Evolutionary conservation across 371 early-diverging fungal genomes (phyloP).

Genomic region (Mortierella sp.): DNA sequence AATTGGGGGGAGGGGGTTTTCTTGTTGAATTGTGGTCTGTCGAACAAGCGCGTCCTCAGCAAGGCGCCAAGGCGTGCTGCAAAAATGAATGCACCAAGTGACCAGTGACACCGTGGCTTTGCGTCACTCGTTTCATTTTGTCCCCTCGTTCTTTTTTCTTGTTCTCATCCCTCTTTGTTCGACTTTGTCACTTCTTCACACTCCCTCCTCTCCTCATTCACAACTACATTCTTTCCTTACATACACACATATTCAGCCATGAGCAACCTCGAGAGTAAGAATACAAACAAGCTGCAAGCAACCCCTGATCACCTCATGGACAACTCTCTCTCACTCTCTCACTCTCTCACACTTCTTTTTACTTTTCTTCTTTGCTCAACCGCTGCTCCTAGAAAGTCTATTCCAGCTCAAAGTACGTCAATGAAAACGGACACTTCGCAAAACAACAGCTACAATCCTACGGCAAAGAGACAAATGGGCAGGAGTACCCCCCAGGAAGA

Average conservation of each 20-base stretch:
- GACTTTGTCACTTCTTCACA: neutral
- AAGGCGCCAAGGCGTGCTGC: too few species aligned
- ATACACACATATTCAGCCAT: constrained; percentile 27
- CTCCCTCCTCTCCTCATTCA: neutral
- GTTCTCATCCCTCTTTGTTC: neutral
- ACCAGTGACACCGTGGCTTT: constrained; percentile 6
- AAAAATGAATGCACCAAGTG: too few species aligned
- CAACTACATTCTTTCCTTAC: neutral
- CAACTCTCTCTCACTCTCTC: neutral
- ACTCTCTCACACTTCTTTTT: neutral
- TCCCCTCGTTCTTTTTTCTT: neutral
- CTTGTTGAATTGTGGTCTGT: too few species aligned
- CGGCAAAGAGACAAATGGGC: neutral
- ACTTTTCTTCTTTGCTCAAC: neutral
- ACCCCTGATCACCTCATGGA: neutral
- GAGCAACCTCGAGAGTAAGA: constrained; percentile 59
- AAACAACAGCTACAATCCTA: neutral
- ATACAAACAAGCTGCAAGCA: neutral
- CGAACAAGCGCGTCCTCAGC: too few species aligned
- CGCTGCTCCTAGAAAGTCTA: constrained; percentile 66
- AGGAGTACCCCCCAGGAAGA: neutral
- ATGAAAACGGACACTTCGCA: neutral
- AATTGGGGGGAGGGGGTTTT: too few species aligned
- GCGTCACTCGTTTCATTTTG: neutral
- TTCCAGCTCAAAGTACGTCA: constrained; percentile 78